Percentiles rank a stretch among this genome's conserved stretches.
These are phyloP conservation scores for Trichosporon inkin DNA, from an alignment of 1,284 basidiomycete genomes.

Conservation along the genomic window DNA sequence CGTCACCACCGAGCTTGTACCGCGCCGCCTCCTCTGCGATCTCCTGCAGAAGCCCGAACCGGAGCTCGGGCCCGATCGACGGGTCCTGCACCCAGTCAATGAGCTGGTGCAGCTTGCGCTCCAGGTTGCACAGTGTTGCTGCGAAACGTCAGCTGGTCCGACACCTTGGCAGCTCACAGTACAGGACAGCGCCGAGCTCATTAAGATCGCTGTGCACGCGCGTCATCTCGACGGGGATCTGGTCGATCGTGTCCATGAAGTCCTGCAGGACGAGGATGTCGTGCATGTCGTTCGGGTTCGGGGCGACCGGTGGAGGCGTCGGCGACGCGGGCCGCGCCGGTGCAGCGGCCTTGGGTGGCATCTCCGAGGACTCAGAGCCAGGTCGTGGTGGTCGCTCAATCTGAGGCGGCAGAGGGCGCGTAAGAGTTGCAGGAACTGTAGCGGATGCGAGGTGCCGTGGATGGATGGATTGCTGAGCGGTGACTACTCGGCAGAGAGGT, in stretches of 20 bases:
- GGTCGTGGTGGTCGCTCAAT: background rate
- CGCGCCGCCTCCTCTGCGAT: conserved; percentile 88
- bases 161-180: conserved; percentile 52
- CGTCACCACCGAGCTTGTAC: conserved; percentile 92
- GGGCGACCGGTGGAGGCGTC: conserved; percentile 59
- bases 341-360: conserved; percentile 39
- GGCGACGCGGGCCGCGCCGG: conserved; percentile 31
- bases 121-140: conserved; percentile 73
- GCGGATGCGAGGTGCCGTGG: too few relatives aligned
- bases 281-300: conserved; percentile 49
- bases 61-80: conserved; percentile 64
- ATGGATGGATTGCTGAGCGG: too few relatives aligned
- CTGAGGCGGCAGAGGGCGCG: background rate
- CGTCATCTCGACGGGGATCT: conserved; percentile 89
- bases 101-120: conserved; percentile 68
- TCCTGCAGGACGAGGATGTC: conserved; percentile 59
- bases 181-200: conserved; percentile 95
- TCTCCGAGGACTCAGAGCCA: conserved; percentile 11
- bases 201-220: conserved; percentile 91
- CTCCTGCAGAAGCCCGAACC: conserved; percentile 81
- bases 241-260: conserved; percentile 87
- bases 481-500: too few relatives aligned
- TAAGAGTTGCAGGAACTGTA: background rate
- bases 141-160: conserved; percentile 13
- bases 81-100: conserved; percentile 69